Conservation (phyloP, 306 rosid species). For the Dalbergia cultrata region DNA sequence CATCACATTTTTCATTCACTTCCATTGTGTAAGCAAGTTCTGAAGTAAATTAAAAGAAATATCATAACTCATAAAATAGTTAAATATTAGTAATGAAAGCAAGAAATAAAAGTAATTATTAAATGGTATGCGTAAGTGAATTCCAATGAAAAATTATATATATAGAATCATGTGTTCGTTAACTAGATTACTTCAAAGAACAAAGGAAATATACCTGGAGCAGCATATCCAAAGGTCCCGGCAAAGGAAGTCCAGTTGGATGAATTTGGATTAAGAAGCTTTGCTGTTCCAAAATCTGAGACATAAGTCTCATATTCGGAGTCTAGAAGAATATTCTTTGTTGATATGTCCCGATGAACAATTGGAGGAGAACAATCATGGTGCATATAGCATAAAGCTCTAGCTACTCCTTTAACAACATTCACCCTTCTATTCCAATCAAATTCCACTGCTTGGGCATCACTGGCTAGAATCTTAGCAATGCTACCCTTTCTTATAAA, state of each 20-base stretch:
- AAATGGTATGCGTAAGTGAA: too few relatives aligned
- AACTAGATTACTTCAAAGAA: too few relatives aligned
- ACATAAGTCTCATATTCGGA: constrained; percentile 31
- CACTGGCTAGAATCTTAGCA: constrained; percentile 18
- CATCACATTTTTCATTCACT: too few relatives aligned
- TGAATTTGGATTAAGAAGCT: constrained; percentile 32
- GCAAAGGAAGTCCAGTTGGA: constrained; percentile 35
- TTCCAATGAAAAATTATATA: too few relatives aligned
- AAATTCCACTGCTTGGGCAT: constrained; percentile 7
- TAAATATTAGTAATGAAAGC: neutral
- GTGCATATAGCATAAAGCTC: constrained; percentile 45
- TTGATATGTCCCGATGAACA: constrained; percentile 40
- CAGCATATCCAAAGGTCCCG: constrained; percentile 42
- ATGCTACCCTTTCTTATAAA: constrained; percentile 29
- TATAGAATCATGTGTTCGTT: too few relatives aligned
- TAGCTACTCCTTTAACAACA: constrained; percentile 38
- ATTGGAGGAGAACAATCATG: constrained; percentile 38
- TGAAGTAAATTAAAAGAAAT: too few relatives aligned
- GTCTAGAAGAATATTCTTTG: constrained; percentile 38
- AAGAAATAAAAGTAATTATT: neutral
- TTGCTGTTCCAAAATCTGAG: constrained; percentile 40
- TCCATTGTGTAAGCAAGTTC: too few relatives aligned
- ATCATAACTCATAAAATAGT: too few relatives aligned
- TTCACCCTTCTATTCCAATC: constrained; percentile 34
- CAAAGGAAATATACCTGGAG: constrained; percentile 34